Evolutionary conservation across 345 rosid genomes (phyloP), one percentile per base, ranked within the genome.

Genomic region (Salix exigua): DNA sequence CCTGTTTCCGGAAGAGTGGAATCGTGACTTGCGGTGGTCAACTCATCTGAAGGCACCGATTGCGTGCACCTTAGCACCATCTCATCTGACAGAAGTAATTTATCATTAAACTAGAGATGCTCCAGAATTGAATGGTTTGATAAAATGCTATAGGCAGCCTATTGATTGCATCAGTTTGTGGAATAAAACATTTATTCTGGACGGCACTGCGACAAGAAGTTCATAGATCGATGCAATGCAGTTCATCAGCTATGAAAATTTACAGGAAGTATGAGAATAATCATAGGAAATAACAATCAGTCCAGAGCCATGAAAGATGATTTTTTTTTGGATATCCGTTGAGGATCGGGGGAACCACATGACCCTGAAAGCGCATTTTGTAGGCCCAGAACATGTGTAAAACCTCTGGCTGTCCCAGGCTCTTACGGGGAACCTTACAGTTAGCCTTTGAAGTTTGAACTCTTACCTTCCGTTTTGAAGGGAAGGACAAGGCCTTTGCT

Each of bases 231-330:
- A 30, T 23, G 60, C 16, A 65, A 23, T 46, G 62, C 18, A 38
- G 53, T 16, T 2, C 28, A 53, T 16, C 23, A 30, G 35, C 72
- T 31, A 44, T 6, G 55, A 33, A 21, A 46, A 35, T 12, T 21
- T 70, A 63, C 77, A 31, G 70, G 25, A 61, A 72, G 17, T 50
- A 71, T 12, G 60, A 62, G 71, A 73, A 51, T 65, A 25, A 62
- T 66, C 53, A 7, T 11, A 40, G 66, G 62, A 70, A 50, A 25
- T 25, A 60, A 31, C 46, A 66, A 73, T 67, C 73, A 60, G 26
- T 23, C 18, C 33, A 51, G 40, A 19, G 16, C 62, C 42, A 63
- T 37, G 28, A 37, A 66, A n/a, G n/a, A n/a, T n/a, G n/a, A n/a
- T 28, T 28, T 28, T 28, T 28, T 28, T 28, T 28, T 28, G 30